Conservation (phyloP, 1,284 basidiomycete species). For the Cystobasidium sp. region DNA sequence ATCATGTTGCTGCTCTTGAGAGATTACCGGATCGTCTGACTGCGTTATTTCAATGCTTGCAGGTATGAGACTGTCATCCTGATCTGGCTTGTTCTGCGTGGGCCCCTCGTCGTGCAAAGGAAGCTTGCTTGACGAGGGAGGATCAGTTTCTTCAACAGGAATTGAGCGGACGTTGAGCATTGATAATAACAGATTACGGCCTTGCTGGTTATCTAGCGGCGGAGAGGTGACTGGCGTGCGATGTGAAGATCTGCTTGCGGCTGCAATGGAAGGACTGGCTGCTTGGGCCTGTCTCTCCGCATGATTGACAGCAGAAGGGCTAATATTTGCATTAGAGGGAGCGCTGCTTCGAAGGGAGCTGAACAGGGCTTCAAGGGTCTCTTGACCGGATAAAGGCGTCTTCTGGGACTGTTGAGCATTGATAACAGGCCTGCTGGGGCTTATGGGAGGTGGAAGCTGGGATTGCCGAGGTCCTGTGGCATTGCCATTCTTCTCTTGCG, state of each 20-base stretch:
- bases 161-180: constrained; percentile 12
- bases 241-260: not conserved
- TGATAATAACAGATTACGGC: constrained; percentile 3
- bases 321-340: constrained; percentile 6
- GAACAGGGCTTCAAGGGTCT: constrained; percentile 14
- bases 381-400: not conserved
- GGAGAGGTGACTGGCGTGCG: not conserved
- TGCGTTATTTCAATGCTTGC: too few relatives aligned
- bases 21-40: too few relatives aligned
- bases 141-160: not conserved
- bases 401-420: not conserved
- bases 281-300: constrained; percentile 1
- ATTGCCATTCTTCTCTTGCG: not conserved
- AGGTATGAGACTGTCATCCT: too few relatives aligned
- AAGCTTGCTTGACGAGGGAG: not conserved
- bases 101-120: too few relatives aligned
- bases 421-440: not conserved
- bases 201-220: not conserved
- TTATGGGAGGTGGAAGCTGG: not conserved
- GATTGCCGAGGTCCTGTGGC: not conserved
- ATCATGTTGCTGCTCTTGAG: too few relatives aligned
- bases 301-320: constrained; percentile 15
- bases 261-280: not conserved
- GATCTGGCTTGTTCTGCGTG: too few relatives aligned
- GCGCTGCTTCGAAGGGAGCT: constrained; percentile 7